Evolutionary conservation across 2,329 filamentous ascomycete genomes (phyloP), one percentile per base, ranked within the genome.

Genomic region (Clonostachys sp.): DNA sequence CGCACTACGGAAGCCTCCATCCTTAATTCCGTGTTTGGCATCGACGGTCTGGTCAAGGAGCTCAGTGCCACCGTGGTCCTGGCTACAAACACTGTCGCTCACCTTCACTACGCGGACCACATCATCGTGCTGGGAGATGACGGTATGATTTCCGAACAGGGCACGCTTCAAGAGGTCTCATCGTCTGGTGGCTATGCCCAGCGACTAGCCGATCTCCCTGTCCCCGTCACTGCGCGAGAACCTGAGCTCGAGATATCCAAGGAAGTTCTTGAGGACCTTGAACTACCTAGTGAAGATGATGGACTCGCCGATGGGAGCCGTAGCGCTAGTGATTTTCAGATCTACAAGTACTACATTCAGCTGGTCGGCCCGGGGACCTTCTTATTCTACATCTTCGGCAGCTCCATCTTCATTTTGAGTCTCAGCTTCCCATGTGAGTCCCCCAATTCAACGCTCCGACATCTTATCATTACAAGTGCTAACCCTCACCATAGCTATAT

Each of bases 1-100:
- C 49, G 55, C 3, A 49, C 53, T 14, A 61, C 62, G 4, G 54
- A 57, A 17, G 48, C 56, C 2, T 13, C 45, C 5, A 46, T 64
- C 4, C 55, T 61, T 42, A 20, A 51, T 14, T 51, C 50, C 6
- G 42, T 64, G 1, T 47, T 63, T 6, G 56, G 58, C 2, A 45
- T 7, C 14, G 13, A 55, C 12, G 60, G 60, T 1, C 43, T 63
- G 0, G 38, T 62, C 2, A 44, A 55, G 1, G 41, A 55, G 2
- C 46, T 49, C 10, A 51, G 52, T n/a, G 46, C 51, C 9, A 59
- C 57, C 2, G 53, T 59, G 10, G 41, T 58, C 40, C 24, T 45
- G 7, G 44, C 44, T 14, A 39, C 44, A 10, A 39, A 34, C 12
- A 8, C 34, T 14, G 48, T 45, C 18, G 46, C 46, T 5, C 48